Evolutionary conservation across 768 basidiomycete genomes (phyloP), one percentile per base, ranked within the genome.

Genomic region (Holtermanniella nyarrowii): DNA sequence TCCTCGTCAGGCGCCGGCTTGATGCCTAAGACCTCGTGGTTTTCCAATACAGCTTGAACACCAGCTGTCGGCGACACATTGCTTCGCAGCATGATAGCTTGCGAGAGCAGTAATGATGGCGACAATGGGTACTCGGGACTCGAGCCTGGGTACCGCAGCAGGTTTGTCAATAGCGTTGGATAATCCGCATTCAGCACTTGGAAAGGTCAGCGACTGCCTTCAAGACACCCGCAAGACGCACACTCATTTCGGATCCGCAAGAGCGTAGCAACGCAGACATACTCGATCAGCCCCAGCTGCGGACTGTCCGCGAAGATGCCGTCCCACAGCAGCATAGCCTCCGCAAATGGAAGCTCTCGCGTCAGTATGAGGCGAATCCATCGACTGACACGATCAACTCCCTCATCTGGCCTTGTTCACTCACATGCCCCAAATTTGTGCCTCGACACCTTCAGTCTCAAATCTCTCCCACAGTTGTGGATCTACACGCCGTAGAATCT

Each of bases 391-490:
- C 21, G 12, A 22, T 37, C 46, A 54, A 20, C 40, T 21, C 24
- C 16, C 11, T 18, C 18, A 11, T 18, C 26, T 20, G 1, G 43
- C 23, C 22, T 53, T 26, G 11, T n/a, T 2, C 37, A 74, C 86
- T 70, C 72, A 90, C 85, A 97, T 90, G 51, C 88, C 89, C 73
- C 89, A 99, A 18, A 97, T 85, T 68, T 97, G 95, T 3, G 91
- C 90, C 70, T 99, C 95, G 40, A 97, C 83, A 4, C 86, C 86
- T 37, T 82, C 78, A 27, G 77, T 78, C 58, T 87, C 83, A 74
- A 99, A 75, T 47, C 78, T 77, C 53, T 79, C 78, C 76, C 82
- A 84, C 20, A 97, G 74, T 41, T 80, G 69, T 16, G 88, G 88
- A 70, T 99, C 95, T 23, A 86, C 80, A 21, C 76, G 76, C 66